phyloP scores from a whole-genome alignment of 1,139 yeast species.

The Hansenula lynferdii region DNA sequence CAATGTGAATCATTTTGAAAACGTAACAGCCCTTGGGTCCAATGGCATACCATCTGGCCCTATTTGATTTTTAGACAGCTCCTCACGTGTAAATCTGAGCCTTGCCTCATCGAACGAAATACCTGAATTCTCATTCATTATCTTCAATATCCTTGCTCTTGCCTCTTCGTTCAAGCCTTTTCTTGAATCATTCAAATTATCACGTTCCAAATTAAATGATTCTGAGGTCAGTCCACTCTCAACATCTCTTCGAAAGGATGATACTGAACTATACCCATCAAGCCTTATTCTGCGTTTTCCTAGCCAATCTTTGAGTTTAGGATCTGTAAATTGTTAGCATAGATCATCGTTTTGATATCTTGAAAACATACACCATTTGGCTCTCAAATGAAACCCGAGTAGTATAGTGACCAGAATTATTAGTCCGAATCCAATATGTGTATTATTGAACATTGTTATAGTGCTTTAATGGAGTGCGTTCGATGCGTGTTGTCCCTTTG shows the following conservation, averaged over 20 bases:
- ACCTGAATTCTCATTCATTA: conserved; percentile 47
- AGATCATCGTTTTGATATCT: no score
- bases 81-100: conserved; percentile 40
- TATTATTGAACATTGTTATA: neutral
- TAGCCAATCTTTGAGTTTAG: conserved; percentile 13
- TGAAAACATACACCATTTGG: conserved; percentile 15
- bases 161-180: conserved; percentile 56
- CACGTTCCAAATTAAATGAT: conserved; percentile 47
- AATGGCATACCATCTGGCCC: conserved; percentile 46
- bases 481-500: no score
- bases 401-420: neutral
- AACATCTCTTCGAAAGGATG: conserved; percentile 52
- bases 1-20: conserved; percentile 21
- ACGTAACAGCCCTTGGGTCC: conserved; percentile 46
- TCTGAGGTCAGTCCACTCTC: conserved; percentile 63
- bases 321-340: no score
- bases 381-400: neutral
- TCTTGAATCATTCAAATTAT: conserved; percentile 52
- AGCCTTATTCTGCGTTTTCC: conserved; percentile 15
- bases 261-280: conserved; percentile 13
- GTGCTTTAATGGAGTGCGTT: no score
- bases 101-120: conserved; percentile 72
- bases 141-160: conserved; percentile 42
- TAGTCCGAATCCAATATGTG: neutral
- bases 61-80: conserved; percentile 48